Conservation (phyloP, 2,329 filamentous ascomycete genomes). For the Fusarium lyarnte region DNA sequence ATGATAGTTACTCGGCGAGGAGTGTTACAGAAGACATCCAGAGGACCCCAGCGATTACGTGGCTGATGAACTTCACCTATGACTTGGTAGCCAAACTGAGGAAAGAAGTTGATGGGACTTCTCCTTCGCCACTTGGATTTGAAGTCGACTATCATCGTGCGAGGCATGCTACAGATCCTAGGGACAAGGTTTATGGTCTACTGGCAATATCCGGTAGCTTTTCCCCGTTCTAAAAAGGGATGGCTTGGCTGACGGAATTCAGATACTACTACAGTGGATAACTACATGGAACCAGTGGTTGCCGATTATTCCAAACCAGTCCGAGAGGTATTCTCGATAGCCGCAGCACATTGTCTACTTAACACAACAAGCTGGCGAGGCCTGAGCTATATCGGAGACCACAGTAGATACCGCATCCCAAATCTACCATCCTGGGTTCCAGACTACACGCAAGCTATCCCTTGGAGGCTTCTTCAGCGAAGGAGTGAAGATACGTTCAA, state of each 20-base stretch:
- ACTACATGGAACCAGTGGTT: neutral
- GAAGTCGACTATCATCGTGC: neutral
- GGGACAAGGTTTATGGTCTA: neutral
- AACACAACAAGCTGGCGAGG: neutral
- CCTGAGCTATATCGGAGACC: neutral
- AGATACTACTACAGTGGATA: neutral
- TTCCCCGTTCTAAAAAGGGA: rapidly evolving
- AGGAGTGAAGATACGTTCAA: neutral
- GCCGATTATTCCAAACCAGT: neutral
- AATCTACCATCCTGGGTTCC: neutral
- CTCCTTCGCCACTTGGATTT: neutral
- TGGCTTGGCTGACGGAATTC: neutral
- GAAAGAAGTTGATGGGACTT: neutral
- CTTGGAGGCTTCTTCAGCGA: neutral
- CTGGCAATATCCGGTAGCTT: neutral
- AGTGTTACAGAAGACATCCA: neutral
- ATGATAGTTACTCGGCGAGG: neutral
- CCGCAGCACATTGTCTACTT: neutral
- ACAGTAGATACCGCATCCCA: neutral
- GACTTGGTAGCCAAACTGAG: neutral
- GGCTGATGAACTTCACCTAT: neutral
- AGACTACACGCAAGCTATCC: neutral
- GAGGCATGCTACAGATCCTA: neutral
- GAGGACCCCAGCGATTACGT: neutral
- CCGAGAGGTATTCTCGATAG: neutral